Conservation (phyloP, 2,329 filamentous ascomycete species). For the Cordyceps cateniannulata region DNA sequence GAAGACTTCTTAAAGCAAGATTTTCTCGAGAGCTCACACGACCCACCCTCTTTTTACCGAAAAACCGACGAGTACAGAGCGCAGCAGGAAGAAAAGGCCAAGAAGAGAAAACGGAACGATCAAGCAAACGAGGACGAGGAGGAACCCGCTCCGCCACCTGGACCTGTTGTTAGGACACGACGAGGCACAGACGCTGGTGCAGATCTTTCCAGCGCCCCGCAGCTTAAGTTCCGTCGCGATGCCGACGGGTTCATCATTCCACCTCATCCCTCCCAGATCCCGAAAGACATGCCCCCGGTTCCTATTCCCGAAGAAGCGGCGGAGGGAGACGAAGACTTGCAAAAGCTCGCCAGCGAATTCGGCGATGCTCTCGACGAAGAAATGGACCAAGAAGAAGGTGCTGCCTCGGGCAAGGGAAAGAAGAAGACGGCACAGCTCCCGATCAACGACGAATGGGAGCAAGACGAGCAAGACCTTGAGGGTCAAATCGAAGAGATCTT, state of each 20-base stretch:
- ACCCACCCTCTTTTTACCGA: slow-evolving; percentile 78
- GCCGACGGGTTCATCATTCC: slow-evolving; percentile 65
- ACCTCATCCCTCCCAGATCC: slow-evolving; percentile 35
- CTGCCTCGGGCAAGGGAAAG: slow-evolving; percentile 18
- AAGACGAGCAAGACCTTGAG: slow-evolving; percentile 59
- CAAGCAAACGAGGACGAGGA: slow-evolving; percentile 21
- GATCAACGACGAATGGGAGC: slow-evolving; percentile 56
- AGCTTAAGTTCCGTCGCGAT: slow-evolving; percentile 43
- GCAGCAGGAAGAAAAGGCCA: slow-evolving; percentile 42
- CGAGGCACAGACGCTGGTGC: slow-evolving; percentile 25
- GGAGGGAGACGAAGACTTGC: slow-evolving; percentile 23
- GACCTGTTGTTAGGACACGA: slow-evolving; percentile 3
- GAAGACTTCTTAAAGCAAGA: slow-evolving; percentile 73
- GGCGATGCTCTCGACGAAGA: slow-evolving; percentile 33
- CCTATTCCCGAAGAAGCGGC: slow-evolving; percentile 11
- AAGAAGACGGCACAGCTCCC: slow-evolving; percentile 38
- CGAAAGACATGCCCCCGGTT: slow-evolving; percentile 23
- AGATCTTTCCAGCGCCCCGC: slow-evolving; percentile 28
- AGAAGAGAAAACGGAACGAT: slow-evolving; percentile 40
- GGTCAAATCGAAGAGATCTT: slow-evolving; percentile 66
- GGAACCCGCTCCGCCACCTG: slow-evolving; percentile 11
- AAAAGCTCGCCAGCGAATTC: slow-evolving; percentile 38
- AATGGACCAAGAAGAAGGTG: slow-evolving; percentile 17
- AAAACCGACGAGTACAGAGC: slow-evolving; percentile 54
- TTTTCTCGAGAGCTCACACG: slow-evolving; percentile 65